A percentile compares a stretch with the other conserved stretches of the same genome.
phyloP scores from a whole-genome alignment of 371 early-diverging fungal genomes.

The Apophysomyces variabilis region DNA sequence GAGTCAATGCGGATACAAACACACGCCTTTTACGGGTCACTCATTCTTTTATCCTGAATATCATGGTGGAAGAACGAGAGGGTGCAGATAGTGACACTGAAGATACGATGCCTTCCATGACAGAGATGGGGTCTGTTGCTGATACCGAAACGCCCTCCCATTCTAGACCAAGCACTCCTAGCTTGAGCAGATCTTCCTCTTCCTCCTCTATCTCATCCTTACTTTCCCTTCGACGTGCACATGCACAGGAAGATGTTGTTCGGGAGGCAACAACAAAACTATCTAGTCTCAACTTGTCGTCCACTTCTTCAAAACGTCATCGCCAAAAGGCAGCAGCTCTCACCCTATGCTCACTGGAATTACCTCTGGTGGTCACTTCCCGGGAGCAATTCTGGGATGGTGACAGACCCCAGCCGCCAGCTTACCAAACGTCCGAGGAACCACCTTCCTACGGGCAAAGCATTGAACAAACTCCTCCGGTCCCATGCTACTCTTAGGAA shows the following conservation, averaged over 20 bases:
- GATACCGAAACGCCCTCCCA: conserved; percentile 19
- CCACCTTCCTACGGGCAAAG: conserved; percentile 46
- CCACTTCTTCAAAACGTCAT: background rate
- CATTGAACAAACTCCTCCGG: conserved; percentile 40
- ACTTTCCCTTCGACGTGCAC: conserved; percentile 23
- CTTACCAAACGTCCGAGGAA: conserved; percentile 39
- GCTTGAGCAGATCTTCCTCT: conserved; percentile 44
- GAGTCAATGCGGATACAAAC: conserved; percentile 36
- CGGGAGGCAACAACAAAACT: background rate
- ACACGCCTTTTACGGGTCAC: conserved; percentile 29
- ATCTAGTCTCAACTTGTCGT: background rate
- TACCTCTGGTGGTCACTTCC: conserved; percentile 50
- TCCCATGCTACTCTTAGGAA: conserved; percentile 34
- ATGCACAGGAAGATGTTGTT: conserved; percentile 2
- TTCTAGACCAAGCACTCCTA: conserved; percentile 33
- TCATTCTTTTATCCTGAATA: conserved; percentile 33
- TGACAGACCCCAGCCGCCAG: conserved; percentile 28
- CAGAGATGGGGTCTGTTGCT: background rate
- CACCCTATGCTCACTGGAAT: conserved; percentile 40
- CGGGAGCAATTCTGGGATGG: conserved; percentile 46
- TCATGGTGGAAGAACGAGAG: conserved; percentile 24
- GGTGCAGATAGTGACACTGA: background rate
- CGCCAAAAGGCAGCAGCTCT: conserved; percentile 9
- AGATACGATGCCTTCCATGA: background rate
- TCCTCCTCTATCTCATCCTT: conserved; percentile 41